Conservation (phyloP, 495 filamentous ascomycete genomes). For the Xylaria acuta region DNA sequence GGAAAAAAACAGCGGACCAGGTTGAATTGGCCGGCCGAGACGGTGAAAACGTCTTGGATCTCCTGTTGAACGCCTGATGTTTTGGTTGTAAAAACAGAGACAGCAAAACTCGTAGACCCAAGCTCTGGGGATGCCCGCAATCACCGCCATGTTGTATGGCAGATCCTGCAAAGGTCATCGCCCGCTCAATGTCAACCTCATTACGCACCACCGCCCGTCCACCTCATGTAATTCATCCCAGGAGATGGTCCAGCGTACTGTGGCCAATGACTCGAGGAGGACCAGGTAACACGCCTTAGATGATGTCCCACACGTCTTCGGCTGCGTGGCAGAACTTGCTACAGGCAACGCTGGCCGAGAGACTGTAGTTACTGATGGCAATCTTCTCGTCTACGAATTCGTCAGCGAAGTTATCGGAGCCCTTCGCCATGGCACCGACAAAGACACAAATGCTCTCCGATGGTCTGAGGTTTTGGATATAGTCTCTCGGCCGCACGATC, state of each 20-base stretch:
- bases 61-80: constrained; percentile 76
- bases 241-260: not conserved
- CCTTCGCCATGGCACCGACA: constrained; percentile 98
- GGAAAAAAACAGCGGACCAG: constrained; percentile 57
- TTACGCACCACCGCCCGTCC: constrained; percentile 35
- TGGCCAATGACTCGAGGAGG: constrained; percentile 25
- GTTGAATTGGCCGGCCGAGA: constrained; percentile 74
- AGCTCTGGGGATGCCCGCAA: constrained; percentile 47
- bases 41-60: constrained; percentile 73
- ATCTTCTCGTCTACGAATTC: constrained; percentile 94
- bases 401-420: constrained; percentile 93
- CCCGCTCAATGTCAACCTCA: constrained; percentile 36
- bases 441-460: constrained; percentile 97
- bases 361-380: constrained; percentile 95
- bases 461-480: constrained; percentile 75
- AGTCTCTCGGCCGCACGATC: constrained; percentile 86
- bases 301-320: constrained; percentile 94
- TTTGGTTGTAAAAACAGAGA: constrained; percentile 85
- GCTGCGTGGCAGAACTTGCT: constrained; percentile 99
- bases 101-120: constrained; percentile 59
- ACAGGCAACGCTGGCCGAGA: constrained; percentile 96
- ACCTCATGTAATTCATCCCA: constrained; percentile 25
- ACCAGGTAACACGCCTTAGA: constrained; percentile 55
- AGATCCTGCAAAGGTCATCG: constrained; percentile 35
- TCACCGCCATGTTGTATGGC: constrained; percentile 58